These are phyloP conservation scores for Sporothrix curviconia DNA, from an alignment of 2,329 filamentous ascomycete genomes.

Conservation along the genomic window DNA sequence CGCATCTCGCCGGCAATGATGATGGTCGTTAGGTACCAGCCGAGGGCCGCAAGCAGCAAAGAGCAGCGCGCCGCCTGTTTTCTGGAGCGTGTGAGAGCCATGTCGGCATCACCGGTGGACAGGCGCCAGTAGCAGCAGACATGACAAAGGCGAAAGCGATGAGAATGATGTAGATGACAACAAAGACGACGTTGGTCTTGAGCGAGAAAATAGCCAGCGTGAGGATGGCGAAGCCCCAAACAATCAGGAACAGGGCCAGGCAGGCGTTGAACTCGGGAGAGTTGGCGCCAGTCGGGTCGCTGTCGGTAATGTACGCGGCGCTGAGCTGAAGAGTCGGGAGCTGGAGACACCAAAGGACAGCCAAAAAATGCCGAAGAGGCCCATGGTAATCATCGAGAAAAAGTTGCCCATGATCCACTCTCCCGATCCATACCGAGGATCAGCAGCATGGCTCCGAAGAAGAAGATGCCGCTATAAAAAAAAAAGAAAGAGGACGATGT, in stretches of 20 bases:
- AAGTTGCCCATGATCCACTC: conserved; percentile 49
- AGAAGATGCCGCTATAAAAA: conserved; percentile 7
- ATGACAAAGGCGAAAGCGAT: conserved; percentile 39
- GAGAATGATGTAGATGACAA: conserved; percentile 42
- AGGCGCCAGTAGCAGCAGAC: conserved; percentile 43
- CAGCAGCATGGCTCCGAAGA: conserved; percentile 12
- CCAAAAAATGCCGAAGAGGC: conserved; percentile 44
- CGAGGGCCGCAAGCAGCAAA: conserved; percentile 41
- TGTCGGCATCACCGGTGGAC: conserved; percentile 35
- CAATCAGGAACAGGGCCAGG: conserved; percentile 42
- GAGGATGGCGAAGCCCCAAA: conserved; percentile 47
- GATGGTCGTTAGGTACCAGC: conserved; percentile 48
- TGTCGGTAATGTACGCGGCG: conserved; percentile 35
- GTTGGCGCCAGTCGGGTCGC: conserved; percentile 36
- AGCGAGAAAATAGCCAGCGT: conserved; percentile 46
- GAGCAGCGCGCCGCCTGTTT: conserved; percentile 34
- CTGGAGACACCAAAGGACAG: conserved; percentile 45
- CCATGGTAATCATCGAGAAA: conserved; percentile 47
- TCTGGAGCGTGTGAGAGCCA: conserved; percentile 38
- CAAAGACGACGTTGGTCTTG: conserved; percentile 44
- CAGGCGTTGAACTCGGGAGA: conserved; percentile 42
- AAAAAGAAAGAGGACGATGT: background rate
- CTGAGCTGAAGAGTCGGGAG: conserved; percentile 43
- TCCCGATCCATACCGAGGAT: conserved; percentile 37
- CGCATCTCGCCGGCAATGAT: conserved; percentile 50